Percentiles rank a stretch among this genome's conserved stretches.
phyloP scores from a whole-genome alignment of 495 filamentous ascomycete genomes.

The Podospora pseudoanserina region DNA sequence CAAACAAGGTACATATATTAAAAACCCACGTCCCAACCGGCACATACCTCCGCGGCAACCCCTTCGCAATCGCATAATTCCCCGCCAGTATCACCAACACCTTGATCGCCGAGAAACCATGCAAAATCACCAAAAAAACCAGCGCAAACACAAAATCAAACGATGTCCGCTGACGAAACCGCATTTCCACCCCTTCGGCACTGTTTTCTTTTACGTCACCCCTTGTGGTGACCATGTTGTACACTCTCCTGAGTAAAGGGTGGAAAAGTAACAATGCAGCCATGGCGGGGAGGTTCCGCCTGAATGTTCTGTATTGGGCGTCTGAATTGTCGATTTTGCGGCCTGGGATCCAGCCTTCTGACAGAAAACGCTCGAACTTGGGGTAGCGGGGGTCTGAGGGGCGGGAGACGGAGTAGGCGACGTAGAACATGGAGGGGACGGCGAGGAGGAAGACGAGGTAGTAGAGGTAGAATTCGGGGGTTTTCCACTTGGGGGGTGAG shows the following conservation, averaged over 20 bases:
- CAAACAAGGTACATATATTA: constrained; percentile 81
- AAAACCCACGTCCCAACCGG: constrained; percentile 87
- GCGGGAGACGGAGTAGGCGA: constrained; percentile 80
- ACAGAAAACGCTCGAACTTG: constrained; percentile 67
- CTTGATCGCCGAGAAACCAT: constrained; percentile 83
- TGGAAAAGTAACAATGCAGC: constrained; percentile 66
- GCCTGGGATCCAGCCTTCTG: constrained; percentile 89
- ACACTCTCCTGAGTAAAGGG: constrained; percentile 70
- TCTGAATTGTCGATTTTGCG: constrained; percentile 68
- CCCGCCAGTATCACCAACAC: constrained; percentile 71
- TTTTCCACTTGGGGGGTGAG: constrained; percentile 68
- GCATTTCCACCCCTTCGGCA: constrained; percentile 56
- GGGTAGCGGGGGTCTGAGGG: constrained; percentile 75
- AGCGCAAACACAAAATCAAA: constrained; percentile 85
- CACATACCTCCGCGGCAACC: constrained; percentile 61
- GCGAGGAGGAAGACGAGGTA: constrained; percentile 63
- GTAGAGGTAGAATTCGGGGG: constrained; percentile 82
- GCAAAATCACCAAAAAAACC: constrained; percentile 70
- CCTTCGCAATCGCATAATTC: constrained; percentile 76
- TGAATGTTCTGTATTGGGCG: constrained; percentile 80
- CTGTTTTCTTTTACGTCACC: constrained; percentile 15
- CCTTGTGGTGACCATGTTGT: constrained; percentile 48
- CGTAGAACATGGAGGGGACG: constrained; percentile 88
- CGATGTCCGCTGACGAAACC: constrained; percentile 68
- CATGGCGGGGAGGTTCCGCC: constrained; percentile 81